Evolutionary conservation across 192 early-diverging fungal species (phyloP).

Genomic region (Coemansia sp.): DNA sequence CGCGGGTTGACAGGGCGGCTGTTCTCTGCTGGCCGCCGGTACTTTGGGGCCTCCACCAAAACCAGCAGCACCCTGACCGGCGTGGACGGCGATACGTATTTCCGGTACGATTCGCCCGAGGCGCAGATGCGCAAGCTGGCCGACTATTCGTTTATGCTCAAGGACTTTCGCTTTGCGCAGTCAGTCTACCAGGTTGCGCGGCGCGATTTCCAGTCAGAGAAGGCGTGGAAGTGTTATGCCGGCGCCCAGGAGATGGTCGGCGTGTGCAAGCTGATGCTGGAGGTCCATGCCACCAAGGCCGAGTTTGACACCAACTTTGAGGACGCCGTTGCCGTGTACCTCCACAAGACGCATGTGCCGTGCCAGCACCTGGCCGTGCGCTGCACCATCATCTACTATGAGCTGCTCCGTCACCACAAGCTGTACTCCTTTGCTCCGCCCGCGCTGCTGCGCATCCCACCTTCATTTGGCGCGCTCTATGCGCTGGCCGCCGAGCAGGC

Average conservation of each 20-base stretch:
- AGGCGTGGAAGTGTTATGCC: conserved; percentile 71
- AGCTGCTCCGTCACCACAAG: conserved; percentile 66
- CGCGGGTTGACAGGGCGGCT: conserved; percentile 86
- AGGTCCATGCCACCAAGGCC: conserved; percentile 51
- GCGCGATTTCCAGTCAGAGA: conserved; percentile 76
- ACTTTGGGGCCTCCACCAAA: conserved; percentile 61
- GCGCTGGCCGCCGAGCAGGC: conserved; percentile 88
- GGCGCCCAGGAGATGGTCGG: conserved; percentile 90
- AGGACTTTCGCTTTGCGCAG: conserved; percentile 86
- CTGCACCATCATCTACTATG: conserved; percentile 71
- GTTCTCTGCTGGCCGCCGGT: conserved; percentile 74
- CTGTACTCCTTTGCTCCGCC: conserved; percentile 65
- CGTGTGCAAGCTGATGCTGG: conserved; percentile 66
- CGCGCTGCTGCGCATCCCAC: conserved; percentile 42
- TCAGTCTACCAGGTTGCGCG: conserved; percentile 85
- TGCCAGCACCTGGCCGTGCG: conserved; percentile 63
- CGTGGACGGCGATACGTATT: conserved; percentile 39
- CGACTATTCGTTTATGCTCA: conserved; percentile 96
- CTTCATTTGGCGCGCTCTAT: conserved; percentile 55
- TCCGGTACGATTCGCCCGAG: conserved; percentile 75
- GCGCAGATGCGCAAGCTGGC: conserved; percentile 86
- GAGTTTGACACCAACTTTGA: conserved; percentile 60
- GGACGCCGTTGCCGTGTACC: conserved; percentile 65
- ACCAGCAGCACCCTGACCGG: conserved; percentile 12
- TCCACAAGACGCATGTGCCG: conserved; percentile 50